Conservation (phyloP, 345 rosid species). For the Brassica rapa region DNA sequence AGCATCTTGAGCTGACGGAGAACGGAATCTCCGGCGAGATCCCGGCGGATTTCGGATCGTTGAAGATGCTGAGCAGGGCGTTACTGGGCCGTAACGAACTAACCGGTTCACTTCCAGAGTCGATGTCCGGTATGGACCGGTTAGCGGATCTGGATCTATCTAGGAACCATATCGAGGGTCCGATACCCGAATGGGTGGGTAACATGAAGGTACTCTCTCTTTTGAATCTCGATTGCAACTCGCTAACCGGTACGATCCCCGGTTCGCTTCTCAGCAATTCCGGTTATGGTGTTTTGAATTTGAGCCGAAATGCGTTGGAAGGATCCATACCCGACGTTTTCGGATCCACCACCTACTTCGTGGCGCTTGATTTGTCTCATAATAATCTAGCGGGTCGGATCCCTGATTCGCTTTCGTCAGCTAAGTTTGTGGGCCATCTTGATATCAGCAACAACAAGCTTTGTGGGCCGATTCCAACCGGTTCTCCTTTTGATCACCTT, state of each 20-base stretch:
- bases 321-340: constrained; percentile 83
- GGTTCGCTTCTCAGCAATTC: constrained; percentile 49
- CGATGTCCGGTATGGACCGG: constrained; percentile 59
- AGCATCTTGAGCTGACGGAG: constrained; percentile 73
- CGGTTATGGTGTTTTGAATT: constrained; percentile 67
- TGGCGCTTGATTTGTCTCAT: constrained; percentile 75
- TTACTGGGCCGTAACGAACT: constrained; percentile 70
- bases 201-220: constrained; percentile 79
- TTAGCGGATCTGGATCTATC: constrained; percentile 86
- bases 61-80: constrained; percentile 79
- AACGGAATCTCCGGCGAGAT: constrained; percentile 66
- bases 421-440: constrained; percentile 68
- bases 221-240: constrained; percentile 66
- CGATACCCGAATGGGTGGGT: constrained; percentile 65
- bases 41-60: constrained; percentile 66
- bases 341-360: constrained; percentile 64
- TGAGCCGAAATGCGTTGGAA: constrained; percentile 75
- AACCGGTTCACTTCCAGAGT: constrained; percentile 65
- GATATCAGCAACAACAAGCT: constrained; percentile 90
- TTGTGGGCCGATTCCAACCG: constrained; percentile 80
- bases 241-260: constrained; percentile 64
- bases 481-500: constrained; percentile 75
- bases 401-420: constrained; percentile 62
- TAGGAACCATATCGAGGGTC: constrained; percentile 63
- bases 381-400: constrained; percentile 68